Conservation (phyloP, 169 alveolate genomes). For the Plasmodium knowlesi region DNA sequence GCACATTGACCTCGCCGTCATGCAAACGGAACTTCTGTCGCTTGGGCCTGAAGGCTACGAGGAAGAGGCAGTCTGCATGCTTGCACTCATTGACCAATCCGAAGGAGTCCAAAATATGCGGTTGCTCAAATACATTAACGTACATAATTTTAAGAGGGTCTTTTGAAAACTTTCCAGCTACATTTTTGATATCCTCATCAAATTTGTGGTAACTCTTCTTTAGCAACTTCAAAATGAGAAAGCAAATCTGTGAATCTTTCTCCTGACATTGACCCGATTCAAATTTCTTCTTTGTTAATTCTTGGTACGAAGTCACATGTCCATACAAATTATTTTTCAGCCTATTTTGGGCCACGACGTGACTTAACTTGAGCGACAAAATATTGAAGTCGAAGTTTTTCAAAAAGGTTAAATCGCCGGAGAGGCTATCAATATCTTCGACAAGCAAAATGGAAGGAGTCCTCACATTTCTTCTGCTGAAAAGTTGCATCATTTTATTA, state of each 20-base stretch:
- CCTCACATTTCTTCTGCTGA: constrained; percentile 56
- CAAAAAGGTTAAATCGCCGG: constrained; percentile 58
- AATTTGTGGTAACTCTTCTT: constrained; percentile 33
- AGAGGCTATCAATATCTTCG: constrained; percentile 74
- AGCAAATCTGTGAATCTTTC: constrained; percentile 80
- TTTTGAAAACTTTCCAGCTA: constrained; percentile 78
- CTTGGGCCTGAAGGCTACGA: constrained; percentile 69
- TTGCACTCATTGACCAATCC: constrained; percentile 18
- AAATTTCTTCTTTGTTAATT: constrained; percentile 76
- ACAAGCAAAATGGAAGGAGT: constrained; percentile 76
- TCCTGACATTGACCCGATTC: constrained; percentile 82
- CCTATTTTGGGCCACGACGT: constrained; percentile 67
- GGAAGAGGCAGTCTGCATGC: constrained; percentile 35
- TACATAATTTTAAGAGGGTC: constrained; percentile 83
- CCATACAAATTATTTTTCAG: constrained; percentile 70
- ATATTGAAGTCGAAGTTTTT: constrained; percentile 56
- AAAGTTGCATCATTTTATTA: constrained; percentile 59
- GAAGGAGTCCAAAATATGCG: constrained; percentile 61
- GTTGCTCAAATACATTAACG: constrained; percentile 71
- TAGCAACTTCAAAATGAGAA: constrained; percentile 44
- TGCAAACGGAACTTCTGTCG: constrained; percentile 36
- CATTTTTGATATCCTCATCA: constrained; percentile 78
- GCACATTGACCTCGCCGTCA: constrained; percentile 51
- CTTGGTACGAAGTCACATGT: constrained; percentile 72
- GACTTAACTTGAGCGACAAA: constrained; percentile 66